Evolutionary conservation across 805 yeast genomes (phyloP).

Genomic region (Kazachstania taianensis): DNA sequence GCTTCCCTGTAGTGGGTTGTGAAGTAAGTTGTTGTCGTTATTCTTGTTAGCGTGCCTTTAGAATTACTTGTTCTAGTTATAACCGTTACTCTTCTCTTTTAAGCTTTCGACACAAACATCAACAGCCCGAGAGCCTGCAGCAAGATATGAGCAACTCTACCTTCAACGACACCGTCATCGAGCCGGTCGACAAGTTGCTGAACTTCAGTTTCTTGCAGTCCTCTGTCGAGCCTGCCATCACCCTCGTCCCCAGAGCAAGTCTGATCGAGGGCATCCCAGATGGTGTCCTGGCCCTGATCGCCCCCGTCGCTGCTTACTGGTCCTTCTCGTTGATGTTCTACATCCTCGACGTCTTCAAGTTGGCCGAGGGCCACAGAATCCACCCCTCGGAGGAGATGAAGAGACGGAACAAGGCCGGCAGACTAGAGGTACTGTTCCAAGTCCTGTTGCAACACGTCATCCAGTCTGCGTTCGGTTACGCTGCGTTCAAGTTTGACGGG

Average conservation of each 20-base stretch:
- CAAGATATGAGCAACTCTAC: too few relatives aligned
- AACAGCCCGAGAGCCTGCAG: too few relatives aligned
- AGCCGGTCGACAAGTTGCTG: conserved; percentile 3
- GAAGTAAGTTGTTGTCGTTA: too few relatives aligned
- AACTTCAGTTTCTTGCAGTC: conserved; percentile 9
- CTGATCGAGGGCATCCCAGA: conserved; percentile 33
- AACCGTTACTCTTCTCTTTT: too few relatives aligned
- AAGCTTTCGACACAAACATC: too few relatives aligned
- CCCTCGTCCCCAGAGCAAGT: conserved; percentile 6
- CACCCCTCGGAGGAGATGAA: conserved; percentile 85
- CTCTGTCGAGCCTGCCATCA: conserved; percentile 23
- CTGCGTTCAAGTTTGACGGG: conserved; percentile 48
- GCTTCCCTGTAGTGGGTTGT: too few relatives aligned
- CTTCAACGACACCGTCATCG: neutral
- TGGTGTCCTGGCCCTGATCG: conserved; percentile 55
- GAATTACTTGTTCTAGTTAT: too few relatives aligned
- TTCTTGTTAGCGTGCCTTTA: too few relatives aligned
- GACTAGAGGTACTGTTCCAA: conserved; percentile 62
- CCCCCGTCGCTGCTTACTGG: conserved; percentile 86
- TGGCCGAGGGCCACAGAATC: conserved; percentile 77
- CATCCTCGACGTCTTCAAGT: conserved; percentile 57
- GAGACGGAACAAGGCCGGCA: conserved; percentile 63
- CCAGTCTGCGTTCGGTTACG: conserved; percentile 64
- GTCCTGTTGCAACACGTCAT: conserved; percentile 78
- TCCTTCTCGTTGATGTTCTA: conserved; percentile 61